These are phyloP conservation scores for Dryas octopetala DNA, from an alignment of 306 rosid genomes.

Conservation along the genomic window DNA sequence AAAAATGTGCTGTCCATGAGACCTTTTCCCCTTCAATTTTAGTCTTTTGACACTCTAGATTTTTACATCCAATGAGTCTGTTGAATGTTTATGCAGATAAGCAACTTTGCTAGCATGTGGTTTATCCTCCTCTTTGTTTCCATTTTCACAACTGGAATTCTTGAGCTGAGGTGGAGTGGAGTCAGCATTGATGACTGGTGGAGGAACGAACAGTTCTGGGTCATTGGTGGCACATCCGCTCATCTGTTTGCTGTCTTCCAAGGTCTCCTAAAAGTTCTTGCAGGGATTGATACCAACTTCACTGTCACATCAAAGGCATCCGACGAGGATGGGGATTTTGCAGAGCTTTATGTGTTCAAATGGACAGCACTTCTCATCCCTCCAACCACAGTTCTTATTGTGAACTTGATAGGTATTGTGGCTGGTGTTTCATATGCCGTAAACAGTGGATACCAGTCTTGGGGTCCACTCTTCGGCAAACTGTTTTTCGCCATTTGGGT, in stretches of 20 bases:
- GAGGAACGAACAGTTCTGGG: slow-evolving; percentile 99
- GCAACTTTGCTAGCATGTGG: slow-evolving; percentile 99
- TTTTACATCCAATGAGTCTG: slow-evolving; percentile 14
- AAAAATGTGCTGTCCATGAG: background rate
- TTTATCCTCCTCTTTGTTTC: slow-evolving; percentile 91
- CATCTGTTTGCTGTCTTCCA: slow-evolving; percentile 98
- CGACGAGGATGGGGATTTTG: slow-evolving; percentile 89
- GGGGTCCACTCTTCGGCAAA: slow-evolving; percentile 91
- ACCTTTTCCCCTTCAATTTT: background rate
- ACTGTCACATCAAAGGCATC: slow-evolving; percentile 94
- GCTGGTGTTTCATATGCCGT: slow-evolving; percentile 91
- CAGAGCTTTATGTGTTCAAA: slow-evolving; percentile 86
- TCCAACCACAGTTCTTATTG: slow-evolving; percentile 82
- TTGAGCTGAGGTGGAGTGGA: slow-evolving; percentile 99
- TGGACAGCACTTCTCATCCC: slow-evolving; percentile 96
- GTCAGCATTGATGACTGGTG: slow-evolving; percentile 99
- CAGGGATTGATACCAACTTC: slow-evolving; percentile 88
- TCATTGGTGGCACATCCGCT: slow-evolving; percentile 97
- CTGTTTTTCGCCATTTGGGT: slow-evolving; percentile 91
- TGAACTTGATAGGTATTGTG: slow-evolving; percentile 80
- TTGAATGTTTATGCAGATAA: slow-evolving; percentile 60
- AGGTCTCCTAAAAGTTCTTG: slow-evolving; percentile 92
- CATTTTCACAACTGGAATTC: slow-evolving; percentile 85
- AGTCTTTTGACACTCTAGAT: background rate
- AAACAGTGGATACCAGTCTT: slow-evolving; percentile 90